Evolutionary conservation across 345 rosid species (phyloP).

Genomic region (Gossypium ekmanianum): DNA sequence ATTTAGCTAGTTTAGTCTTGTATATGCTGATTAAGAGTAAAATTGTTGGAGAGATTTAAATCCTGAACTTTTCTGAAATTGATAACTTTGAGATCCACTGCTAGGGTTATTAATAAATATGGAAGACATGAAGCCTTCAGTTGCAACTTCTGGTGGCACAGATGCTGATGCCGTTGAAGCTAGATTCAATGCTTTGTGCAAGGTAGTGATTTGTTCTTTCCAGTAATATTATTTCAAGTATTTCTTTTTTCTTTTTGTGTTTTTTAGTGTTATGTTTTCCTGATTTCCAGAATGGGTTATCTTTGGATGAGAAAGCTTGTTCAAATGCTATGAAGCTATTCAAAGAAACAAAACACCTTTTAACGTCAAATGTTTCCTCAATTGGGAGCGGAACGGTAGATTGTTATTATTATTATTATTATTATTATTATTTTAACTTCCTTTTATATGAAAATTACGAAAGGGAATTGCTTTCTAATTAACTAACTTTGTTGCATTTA

Average conservation of each 20-base stretch:
- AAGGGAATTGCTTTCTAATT: background rate
- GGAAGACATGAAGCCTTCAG: conserved; percentile 30
- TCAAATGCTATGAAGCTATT: conserved; percentile 53
- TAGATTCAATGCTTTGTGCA: conserved; percentile 46
- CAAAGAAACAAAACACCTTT: conserved; percentile 60
- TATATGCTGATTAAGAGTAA: no score
- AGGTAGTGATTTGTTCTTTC: conserved; percentile 27
- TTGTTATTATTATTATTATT: background rate
- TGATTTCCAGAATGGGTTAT: conserved; percentile 51
- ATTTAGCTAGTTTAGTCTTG: no score
- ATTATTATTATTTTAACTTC: no score
- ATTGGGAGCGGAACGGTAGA: conserved; percentile 67
- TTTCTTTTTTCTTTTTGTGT: background rate
- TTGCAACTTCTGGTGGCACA: conserved; percentile 16
- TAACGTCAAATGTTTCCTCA: conserved; percentile 43
- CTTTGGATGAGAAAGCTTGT: conserved; percentile 47
- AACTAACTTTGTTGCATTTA: conserved; percentile 1
- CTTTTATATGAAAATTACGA: background rate
- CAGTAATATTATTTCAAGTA: background rate
- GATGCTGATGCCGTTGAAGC: conserved; percentile 31
- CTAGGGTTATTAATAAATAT: conserved; percentile 7
- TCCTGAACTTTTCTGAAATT: background rate
- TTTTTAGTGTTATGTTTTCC: background rate
- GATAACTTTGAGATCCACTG: background rate
- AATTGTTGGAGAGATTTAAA: background rate